These are phyloP conservation scores for Nematocida sp. DNA, from an alignment of 371 early-diverging fungal genomes.

Conservation along the genomic window DNA sequence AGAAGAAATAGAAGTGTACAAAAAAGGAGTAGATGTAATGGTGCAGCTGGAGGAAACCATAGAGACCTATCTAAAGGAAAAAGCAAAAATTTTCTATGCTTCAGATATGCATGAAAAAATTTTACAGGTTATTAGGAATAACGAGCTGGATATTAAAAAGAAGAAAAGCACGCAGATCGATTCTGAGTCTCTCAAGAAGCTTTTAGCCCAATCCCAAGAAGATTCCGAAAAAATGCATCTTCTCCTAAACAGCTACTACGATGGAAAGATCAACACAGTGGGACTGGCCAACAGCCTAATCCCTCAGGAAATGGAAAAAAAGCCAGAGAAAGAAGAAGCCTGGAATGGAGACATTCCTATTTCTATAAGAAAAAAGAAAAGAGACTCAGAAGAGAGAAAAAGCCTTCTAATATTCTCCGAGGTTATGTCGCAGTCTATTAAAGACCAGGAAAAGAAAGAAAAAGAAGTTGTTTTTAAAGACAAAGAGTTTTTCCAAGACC, in stretches of 20 bases:
- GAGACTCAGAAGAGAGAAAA: constrained; percentile 31
- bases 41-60: constrained; percentile 30
- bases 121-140: constrained; percentile 11
- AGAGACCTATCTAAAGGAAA: not conserved
- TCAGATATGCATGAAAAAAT: constrained; percentile 3
- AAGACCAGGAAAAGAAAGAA: not conserved
- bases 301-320: not conserved
- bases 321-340: not conserved
- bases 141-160: constrained; percentile 29
- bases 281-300: not conserved
- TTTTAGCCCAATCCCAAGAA: not conserved
- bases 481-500: not conserved
- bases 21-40: constrained; percentile 46
- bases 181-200: constrained; percentile 1
- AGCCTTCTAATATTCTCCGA: not conserved
- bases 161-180: constrained; percentile 7
- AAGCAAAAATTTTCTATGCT: constrained; percentile 6
- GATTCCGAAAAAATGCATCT: not conserved
- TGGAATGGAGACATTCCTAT: constrained; percentile 33
- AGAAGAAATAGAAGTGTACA: constrained; percentile 48
- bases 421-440: not conserved
- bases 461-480: not conserved
- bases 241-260: constrained; percentile 25
- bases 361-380: constrained; percentile 12
- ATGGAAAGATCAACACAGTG: constrained; percentile 14